A percentile compares a stretch with the other conserved stretches of the same genome.
Conservation (phyloP, 2,329 filamentous ascomycete genomes). For the Beauveria australis region DNA sequence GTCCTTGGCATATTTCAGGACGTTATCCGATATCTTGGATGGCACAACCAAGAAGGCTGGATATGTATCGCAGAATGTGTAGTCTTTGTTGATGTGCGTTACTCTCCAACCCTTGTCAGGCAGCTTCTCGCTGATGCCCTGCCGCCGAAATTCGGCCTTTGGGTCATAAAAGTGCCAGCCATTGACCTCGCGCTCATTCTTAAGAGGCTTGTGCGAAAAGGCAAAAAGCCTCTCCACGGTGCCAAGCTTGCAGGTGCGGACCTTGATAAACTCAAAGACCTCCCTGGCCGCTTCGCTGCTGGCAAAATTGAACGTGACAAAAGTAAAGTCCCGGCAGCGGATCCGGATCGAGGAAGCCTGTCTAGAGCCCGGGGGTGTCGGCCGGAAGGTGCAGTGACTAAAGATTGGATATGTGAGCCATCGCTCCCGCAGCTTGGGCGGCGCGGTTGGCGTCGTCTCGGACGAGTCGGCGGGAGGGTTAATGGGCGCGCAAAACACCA, state of each 20-base stretch:
- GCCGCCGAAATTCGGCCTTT: constrained; percentile 73
- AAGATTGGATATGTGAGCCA: constrained; percentile 97
- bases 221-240: constrained; percentile 85
- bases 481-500: constrained; percentile 41
- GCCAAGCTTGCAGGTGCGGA: constrained; percentile 72
- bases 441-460: constrained; percentile 15
- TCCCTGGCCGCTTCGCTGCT: constrained; percentile 69
- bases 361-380: constrained; percentile 59
- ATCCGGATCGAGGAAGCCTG: constrained; percentile 77
- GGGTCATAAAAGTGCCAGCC: constrained; percentile 84
- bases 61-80: constrained; percentile 87
- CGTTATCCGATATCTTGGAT: constrained; percentile 87
- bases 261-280: constrained; percentile 78
- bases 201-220: constrained; percentile 72
- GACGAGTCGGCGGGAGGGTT: constrained; percentile 23
- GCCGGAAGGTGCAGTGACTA: constrained; percentile 67
- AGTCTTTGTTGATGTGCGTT: constrained; percentile 82
- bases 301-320: constrained; percentile 81
- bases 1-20: constrained; percentile 82
- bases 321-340: constrained; percentile 87
- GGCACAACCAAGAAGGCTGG: constrained; percentile 80
- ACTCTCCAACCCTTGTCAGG: constrained; percentile 77
- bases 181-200: constrained; percentile 63
- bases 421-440: constrained; percentile 50
- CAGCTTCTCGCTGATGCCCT: constrained; percentile 80